Percentiles rank a stretch among this genome's conserved stretches.
Conservation (phyloP, 2,329 filamentous ascomycete genomes). For the Coniochaeta prunicola region DNA sequence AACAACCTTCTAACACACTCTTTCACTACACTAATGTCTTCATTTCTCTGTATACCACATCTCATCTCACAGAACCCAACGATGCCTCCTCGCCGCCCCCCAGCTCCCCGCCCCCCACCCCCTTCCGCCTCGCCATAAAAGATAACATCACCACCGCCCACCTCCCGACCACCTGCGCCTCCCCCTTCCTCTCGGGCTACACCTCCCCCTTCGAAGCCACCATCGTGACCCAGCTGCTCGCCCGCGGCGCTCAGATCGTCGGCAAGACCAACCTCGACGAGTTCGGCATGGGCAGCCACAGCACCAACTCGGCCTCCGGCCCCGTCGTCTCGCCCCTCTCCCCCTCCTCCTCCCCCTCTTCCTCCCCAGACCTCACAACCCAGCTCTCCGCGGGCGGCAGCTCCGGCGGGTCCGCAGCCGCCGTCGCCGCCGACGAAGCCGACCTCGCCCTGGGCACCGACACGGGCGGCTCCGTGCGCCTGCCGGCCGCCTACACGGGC, state of each 20-base stretch:
- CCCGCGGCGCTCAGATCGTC: constrained; percentile 54
- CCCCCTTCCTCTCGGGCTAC: constrained; percentile 63
- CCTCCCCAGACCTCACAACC: neutral
- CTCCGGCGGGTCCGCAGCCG: constrained; percentile 87
- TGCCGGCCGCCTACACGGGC: constrained; percentile 83
- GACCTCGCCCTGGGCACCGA: constrained; percentile 78
- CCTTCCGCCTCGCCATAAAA: constrained; percentile 56
- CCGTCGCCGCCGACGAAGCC: constrained; percentile 56
- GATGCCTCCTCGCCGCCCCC: neutral
- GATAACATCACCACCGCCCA: constrained; percentile 65
- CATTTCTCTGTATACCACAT: too few relatives aligned
- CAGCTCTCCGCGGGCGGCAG: constrained; percentile 69
- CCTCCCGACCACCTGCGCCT: constrained; percentile 77
- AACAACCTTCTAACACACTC: too few relatives aligned
- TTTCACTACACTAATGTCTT: too few relatives aligned
- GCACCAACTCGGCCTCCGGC: constrained; percentile 2
- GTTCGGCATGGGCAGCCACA: constrained; percentile 32
- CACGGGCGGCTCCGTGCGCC: constrained; percentile 80
- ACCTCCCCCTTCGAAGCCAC: constrained; percentile 75
- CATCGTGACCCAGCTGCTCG: constrained; percentile 61
- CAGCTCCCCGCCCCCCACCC: neutral
- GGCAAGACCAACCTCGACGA: constrained; percentile 90
- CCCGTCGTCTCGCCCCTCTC: neutral
- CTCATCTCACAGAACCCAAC: neutral
- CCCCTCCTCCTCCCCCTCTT: neutral